A percentile compares a stretch with the other conserved stretches of the same genome.
Evolutionary conservation across 805 yeast species (phyloP).

Genomic region (Suhomyces prunicola): DNA sequence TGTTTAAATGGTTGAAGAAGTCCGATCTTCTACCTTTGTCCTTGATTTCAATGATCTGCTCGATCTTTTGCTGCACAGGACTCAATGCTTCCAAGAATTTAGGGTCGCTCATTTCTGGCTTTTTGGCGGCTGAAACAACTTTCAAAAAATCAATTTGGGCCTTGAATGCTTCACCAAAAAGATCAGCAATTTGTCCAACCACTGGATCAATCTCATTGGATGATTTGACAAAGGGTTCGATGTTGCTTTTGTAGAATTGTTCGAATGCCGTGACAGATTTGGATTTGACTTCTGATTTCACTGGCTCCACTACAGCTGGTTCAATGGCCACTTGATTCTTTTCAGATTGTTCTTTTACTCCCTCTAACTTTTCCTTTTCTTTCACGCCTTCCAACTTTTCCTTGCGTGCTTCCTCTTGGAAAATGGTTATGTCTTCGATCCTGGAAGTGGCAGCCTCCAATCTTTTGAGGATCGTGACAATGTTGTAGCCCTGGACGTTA

Average conservation of each 20-base stretch:
- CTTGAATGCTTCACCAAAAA: conserved; percentile 51
- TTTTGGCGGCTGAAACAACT: conserved; percentile 57
- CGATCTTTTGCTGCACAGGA: conserved; percentile 66
- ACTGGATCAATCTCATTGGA: conserved; percentile 55
- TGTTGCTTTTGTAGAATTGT: conserved; percentile 45
- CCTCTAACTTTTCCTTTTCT: not conserved
- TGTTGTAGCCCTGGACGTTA: conserved; percentile 78
- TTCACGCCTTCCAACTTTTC: not conserved
- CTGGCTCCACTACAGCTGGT: not conserved
- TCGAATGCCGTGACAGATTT: conserved; percentile 54
- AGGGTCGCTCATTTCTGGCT: conserved; percentile 60
- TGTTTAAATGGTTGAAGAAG: conserved; percentile 66
- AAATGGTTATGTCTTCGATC: conserved; percentile 81
- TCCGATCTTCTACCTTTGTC: conserved; percentile 72
- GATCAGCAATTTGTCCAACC: conserved; percentile 54
- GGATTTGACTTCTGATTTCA: conserved; percentile 25
- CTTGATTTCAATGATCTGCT: conserved; percentile 58
- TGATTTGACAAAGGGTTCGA: conserved; percentile 56
- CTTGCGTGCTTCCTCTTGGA: conserved; percentile 59
- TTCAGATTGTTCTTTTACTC: not conserved
- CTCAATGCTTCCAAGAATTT: conserved; percentile 52
- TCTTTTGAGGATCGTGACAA: conserved; percentile 68
- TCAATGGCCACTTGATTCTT: not conserved
- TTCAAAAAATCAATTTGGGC: conserved; percentile 58
- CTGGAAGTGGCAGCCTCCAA: conserved; percentile 93